These are phyloP conservation scores for Tetrahymena elliotti DNA, from an alignment of 73 alveolate species.

Conservation along the genomic window DNA sequence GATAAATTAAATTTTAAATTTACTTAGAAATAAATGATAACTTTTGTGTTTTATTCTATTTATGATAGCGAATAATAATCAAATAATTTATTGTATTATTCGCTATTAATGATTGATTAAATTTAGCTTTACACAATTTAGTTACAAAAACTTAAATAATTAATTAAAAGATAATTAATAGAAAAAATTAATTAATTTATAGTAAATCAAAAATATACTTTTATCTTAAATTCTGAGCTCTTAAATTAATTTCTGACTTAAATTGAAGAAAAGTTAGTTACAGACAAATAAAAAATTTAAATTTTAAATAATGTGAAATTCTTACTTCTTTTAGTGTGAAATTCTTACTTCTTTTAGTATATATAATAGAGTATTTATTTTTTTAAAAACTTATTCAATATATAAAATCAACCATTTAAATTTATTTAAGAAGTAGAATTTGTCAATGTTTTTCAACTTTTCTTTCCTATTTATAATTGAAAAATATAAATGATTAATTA, in stretches of 20 bases:
- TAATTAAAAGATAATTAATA: too few relatives aligned
- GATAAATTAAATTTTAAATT: too few relatives aligned
- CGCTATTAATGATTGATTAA: too few relatives aligned
- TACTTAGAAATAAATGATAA: too few relatives aligned
- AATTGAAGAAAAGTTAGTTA: not conserved
- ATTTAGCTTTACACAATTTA: not conserved
- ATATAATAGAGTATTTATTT: not conserved
- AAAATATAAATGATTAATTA: too few relatives aligned
- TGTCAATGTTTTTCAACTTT: not conserved
- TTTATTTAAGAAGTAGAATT: too few relatives aligned
- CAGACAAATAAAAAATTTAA: not conserved
- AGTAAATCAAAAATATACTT: not conserved
- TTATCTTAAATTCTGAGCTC: not conserved
- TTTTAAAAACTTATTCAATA: too few relatives aligned
- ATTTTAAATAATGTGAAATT: not conserved
- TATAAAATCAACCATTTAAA: not conserved
- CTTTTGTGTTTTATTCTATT: too few relatives aligned
- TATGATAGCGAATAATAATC: too few relatives aligned
- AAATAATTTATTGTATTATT: too few relatives aligned
- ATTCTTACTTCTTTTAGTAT: too few relatives aligned
- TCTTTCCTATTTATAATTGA: too few relatives aligned
- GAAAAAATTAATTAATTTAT: not conserved
- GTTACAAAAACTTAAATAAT: not conserved
- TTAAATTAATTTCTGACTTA: not conserved
- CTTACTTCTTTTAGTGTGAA: not conserved